These are phyloP conservation scores for Cytidiella melzeri DNA, from an alignment of 768 basidiomycete genomes.

Conservation along the genomic window DNA sequence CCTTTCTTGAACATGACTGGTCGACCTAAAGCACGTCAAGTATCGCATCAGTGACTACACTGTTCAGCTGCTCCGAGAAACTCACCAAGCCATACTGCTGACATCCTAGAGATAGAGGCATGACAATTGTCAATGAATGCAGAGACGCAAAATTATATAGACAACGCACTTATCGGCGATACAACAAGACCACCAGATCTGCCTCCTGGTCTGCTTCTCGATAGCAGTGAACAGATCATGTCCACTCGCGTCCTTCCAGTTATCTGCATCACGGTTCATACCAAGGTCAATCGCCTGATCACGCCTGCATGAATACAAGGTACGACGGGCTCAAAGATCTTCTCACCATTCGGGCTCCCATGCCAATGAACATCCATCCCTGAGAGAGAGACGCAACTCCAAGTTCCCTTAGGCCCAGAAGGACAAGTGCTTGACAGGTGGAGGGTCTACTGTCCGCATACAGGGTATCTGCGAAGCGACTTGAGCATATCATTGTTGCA, in stretches of 20 bases:
- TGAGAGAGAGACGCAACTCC: conserved; percentile 80
- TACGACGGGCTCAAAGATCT: not conserved
- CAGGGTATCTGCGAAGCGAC: conserved; percentile 41
- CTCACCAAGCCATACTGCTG: conserved; percentile 69
- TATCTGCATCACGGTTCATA: conserved; percentile 70
- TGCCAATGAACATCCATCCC: conserved; percentile 81
- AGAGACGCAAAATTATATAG: not conserved
- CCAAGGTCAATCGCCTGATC: conserved; percentile 68
- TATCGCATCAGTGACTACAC: not conserved
- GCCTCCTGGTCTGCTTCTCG: conserved; percentile 66
- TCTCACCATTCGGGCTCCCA: conserved; percentile 70
- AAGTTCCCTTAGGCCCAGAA: conserved; percentile 79
- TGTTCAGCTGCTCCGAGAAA: not conserved
- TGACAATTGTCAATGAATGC: not conserved
- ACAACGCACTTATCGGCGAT: conserved; percentile 59
- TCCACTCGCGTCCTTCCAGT: conserved; percentile 58
- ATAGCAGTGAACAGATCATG: conserved; percentile 50
- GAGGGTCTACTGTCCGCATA: conserved; percentile 66
- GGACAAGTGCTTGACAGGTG: conserved; percentile 74
- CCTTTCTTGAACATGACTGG: conserved; percentile 60
- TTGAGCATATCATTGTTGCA: not conserved
- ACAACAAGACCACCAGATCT: conserved; percentile 78
- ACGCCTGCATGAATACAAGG: not conserved
- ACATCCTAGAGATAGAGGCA: conserved; percentile 45
- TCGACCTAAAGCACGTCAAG: too few relatives aligned